phyloP scores from a whole-genome alignment of 2,329 filamentous ascomycete genomes.

The Scytalidium sp. region DNA sequence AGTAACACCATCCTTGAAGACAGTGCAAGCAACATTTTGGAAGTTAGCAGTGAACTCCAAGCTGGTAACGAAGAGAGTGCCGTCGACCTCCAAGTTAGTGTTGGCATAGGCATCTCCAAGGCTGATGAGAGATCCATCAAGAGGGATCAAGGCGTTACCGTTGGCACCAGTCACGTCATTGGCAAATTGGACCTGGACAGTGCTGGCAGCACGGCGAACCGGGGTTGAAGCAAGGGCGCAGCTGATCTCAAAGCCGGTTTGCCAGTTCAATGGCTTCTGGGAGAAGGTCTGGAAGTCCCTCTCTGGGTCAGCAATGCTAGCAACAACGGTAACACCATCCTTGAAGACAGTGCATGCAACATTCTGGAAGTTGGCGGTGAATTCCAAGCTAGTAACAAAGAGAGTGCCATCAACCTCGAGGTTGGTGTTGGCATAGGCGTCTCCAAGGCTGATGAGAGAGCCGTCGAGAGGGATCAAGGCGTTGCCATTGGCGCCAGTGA shows the following conservation, averaged over 20 bases:
- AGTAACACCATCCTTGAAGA: constrained; percentile 6
- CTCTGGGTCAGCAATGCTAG: constrained; percentile 4
- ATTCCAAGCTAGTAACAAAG: constrained; percentile 8
- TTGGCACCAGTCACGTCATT: constrained; percentile 8
- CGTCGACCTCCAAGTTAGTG: constrained; percentile 7
- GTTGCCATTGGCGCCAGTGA: constrained; percentile 9
- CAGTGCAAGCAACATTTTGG: constrained; percentile 6
- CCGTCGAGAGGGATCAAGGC: constrained; percentile 7
- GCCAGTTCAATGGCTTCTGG: constrained; percentile 8
- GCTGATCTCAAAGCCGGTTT: constrained; percentile 7
- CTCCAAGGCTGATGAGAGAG: constrained; percentile 5
- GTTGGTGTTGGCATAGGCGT: constrained; percentile 8
- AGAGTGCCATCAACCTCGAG: constrained; percentile 6
- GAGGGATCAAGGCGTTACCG: constrained; percentile 7
- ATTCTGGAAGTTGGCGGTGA: constrained; percentile 9
- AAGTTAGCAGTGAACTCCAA: constrained; percentile 9
- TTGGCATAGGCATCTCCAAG: constrained; percentile 7
- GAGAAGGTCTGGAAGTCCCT: constrained; percentile 11
- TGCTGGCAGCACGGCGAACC: constrained; percentile 3
- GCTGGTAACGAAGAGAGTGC: constrained; percentile 8
- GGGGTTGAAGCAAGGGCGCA: constrained; percentile 4
- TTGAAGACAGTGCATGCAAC: constrained; percentile 7
- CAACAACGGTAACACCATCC: constrained; percentile 3
- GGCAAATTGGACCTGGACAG: constrained; percentile 9
- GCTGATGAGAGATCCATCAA: constrained; percentile 5